phyloP scores from a whole-genome alignment of 441 rosid genomes.

The Metrosideros polymorpha region DNA sequence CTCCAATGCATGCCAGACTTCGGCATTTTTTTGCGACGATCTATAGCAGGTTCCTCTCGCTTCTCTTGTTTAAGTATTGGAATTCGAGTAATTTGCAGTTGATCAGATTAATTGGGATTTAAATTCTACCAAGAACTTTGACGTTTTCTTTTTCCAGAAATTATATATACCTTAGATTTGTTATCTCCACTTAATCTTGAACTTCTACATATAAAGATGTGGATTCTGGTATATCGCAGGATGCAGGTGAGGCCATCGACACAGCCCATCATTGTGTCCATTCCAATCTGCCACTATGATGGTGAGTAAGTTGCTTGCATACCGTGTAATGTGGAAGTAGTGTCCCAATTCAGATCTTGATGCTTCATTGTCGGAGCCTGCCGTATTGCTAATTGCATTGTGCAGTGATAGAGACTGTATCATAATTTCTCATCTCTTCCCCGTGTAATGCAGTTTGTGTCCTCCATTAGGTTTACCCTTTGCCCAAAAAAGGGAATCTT shows the following conservation, averaged over 20 bases:
- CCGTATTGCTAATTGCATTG: background rate
- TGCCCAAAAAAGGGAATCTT: background rate
- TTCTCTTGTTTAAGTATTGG: background rate
- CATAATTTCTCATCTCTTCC: background rate
- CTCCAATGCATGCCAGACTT: slow-evolving; percentile 69
- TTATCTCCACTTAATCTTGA: background rate
- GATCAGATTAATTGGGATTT: background rate
- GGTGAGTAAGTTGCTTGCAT: slow-evolving; percentile 29
- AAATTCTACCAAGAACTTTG: background rate
- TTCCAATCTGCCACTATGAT: slow-evolving; percentile 88
- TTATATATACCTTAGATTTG: background rate
- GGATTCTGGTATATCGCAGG: slow-evolving; percentile 27
- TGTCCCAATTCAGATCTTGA: background rate
- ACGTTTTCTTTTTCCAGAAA: background rate
- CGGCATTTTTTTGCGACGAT: slow-evolving; percentile 58
- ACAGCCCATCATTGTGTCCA: slow-evolving; percentile 69
- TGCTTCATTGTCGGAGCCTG: background rate
- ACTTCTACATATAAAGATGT: background rate
- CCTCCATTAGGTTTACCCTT: background rate
- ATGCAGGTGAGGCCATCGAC: slow-evolving; percentile 67
- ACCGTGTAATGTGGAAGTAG: background rate
- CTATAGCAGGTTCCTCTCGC: slow-evolving; percentile 46
- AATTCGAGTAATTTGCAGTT: background rate
- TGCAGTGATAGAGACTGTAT: background rate
- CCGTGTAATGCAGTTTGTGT: background rate